phyloP scores from a whole-genome alignment of 2,329 filamentous ascomycete genomes.

The Fusarium incarnatum region DNA sequence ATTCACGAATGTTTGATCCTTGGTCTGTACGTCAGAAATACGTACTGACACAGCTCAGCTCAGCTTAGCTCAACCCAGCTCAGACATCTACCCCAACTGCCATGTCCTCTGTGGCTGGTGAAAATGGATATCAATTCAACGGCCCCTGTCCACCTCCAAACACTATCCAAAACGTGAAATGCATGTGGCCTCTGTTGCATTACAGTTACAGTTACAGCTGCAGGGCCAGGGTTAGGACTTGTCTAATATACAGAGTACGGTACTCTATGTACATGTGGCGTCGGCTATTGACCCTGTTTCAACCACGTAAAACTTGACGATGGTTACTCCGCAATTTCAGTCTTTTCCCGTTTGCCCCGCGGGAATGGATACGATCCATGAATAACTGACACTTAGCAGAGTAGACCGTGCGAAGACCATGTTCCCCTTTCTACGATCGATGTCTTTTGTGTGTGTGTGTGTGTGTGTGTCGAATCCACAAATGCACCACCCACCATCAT shows the following conservation, averaged over 20 bases:
- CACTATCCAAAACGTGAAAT: conserved; percentile 20
- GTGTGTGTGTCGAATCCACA: conserved; percentile 13
- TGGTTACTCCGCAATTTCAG: conserved; percentile 45
- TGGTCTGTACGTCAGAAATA: not conserved
- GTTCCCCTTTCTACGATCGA: conserved; percentile 21
- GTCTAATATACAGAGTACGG: not conserved
- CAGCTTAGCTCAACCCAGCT: not conserved
- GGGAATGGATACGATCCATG: conserved; percentile 5
- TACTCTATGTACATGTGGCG: conserved; percentile 36
- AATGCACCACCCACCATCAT: conserved; percentile 13
- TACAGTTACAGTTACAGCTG: not conserved
- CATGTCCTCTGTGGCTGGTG: not conserved
- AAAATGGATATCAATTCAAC: not conserved
- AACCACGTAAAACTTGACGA: conserved; percentile 43
- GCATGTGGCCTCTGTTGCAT: not conserved
- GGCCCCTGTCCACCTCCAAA: conserved; percentile 6
- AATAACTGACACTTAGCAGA: conserved; percentile 10
- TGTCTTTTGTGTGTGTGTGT: not conserved
- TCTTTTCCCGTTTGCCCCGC: conserved; percentile 31
- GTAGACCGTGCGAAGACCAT: conserved; percentile 40
- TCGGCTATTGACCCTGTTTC: conserved; percentile 44
- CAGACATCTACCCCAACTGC: not conserved
- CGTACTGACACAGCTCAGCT: not conserved
- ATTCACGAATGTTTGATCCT: not conserved
- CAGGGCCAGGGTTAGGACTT: not conserved